Conservation (phyloP, 2,329 filamentous ascomycete genomes). For the Pyricularia sp. region DNA sequence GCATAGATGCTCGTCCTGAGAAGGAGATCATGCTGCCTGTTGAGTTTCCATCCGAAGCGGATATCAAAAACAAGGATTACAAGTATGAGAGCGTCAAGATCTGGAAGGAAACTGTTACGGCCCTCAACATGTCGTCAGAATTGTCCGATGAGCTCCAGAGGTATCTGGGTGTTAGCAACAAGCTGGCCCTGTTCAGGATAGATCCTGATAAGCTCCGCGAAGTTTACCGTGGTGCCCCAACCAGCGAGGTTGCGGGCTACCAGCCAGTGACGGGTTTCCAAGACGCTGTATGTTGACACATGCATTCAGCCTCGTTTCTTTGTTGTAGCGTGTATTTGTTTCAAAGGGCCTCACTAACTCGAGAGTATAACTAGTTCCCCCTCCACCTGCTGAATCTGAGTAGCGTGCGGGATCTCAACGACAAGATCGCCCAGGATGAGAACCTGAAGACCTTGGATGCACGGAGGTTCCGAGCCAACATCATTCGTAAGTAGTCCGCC, state of each 20-base stretch:
- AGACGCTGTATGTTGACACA: conserved; percentile 48
- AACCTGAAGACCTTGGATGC: conserved; percentile 44
- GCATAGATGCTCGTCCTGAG: conserved; percentile 42
- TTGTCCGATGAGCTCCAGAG: conserved; percentile 52
- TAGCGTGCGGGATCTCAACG: conserved; percentile 52
- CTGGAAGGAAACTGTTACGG: conserved; percentile 48
- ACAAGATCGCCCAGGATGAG: conserved; percentile 41
- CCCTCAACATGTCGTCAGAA: conserved; percentile 48
- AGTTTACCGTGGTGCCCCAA: conserved; percentile 52
- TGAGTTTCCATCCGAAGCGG: conserved; percentile 44
- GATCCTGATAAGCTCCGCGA: conserved; percentile 47
- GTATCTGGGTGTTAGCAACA: conserved; percentile 58
- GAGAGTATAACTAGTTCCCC: conserved; percentile 43
- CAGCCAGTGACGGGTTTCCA: conserved; percentile 60
- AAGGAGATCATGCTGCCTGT: conserved; percentile 60
- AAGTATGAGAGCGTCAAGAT: conserved; percentile 51
- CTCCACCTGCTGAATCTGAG: conserved; percentile 58
- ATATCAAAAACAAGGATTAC: conserved; percentile 52
- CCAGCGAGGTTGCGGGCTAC: conserved; percentile 47
- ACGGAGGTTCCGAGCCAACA: conserved; percentile 61
- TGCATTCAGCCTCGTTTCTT: neutral
- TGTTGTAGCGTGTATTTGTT: neutral
- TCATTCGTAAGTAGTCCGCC: conserved; percentile 42
- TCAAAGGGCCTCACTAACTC: neutral
- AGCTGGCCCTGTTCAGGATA: conserved; percentile 59